A percentile compares a stretch with the other conserved stretches of the same genome.
These are phyloP conservation scores for Pleurotus tuoliensis DNA, from an alignment of 768 basidiomycete species.

Conservation along the genomic window DNA sequence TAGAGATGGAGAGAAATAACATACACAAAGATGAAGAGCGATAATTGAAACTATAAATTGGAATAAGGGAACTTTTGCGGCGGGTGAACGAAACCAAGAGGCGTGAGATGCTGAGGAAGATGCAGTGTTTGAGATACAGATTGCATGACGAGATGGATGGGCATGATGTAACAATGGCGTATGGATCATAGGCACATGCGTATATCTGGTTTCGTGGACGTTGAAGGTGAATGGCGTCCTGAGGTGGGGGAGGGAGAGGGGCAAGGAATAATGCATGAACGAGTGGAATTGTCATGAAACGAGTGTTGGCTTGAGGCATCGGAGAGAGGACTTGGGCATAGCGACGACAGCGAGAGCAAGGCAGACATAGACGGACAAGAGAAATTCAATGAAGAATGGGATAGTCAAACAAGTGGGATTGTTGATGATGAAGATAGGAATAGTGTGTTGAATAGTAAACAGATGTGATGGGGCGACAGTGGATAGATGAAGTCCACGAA, in stretches of 20 bases:
- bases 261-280: background rate
- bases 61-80: slow-evolving; percentile 13
- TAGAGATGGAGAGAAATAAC: slow-evolving; percentile 12
- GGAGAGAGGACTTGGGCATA: slow-evolving; percentile 6
- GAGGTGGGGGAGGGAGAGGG: background rate
- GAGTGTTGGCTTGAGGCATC: slow-evolving; percentile 4
- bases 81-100: slow-evolving; percentile 13
- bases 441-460: slow-evolving; percentile 1
- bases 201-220: slow-evolving; percentile 3
- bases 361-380: slow-evolving; percentile 9
- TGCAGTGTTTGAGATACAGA: slow-evolving; percentile 12
- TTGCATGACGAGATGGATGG: background rate
- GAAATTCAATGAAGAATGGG: background rate
- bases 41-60: slow-evolving; percentile 14
- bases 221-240: background rate
- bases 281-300: slow-evolving; percentile 1
- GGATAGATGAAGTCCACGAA: slow-evolving; percentile 5
- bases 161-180: slow-evolving; percentile 8
- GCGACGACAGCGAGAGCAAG: slow-evolving; percentile 9
- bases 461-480: slow-evolving; percentile 4
- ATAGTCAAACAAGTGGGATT: slow-evolving; percentile 6
- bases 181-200: slow-evolving; percentile 21
- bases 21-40: slow-evolving; percentile 12
- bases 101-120: slow-evolving; percentile 13
- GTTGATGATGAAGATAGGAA: slow-evolving; percentile 1